Base-by-base conservation (phyloP, 345 rosid genomes). In the Populus deltoides region DNA sequence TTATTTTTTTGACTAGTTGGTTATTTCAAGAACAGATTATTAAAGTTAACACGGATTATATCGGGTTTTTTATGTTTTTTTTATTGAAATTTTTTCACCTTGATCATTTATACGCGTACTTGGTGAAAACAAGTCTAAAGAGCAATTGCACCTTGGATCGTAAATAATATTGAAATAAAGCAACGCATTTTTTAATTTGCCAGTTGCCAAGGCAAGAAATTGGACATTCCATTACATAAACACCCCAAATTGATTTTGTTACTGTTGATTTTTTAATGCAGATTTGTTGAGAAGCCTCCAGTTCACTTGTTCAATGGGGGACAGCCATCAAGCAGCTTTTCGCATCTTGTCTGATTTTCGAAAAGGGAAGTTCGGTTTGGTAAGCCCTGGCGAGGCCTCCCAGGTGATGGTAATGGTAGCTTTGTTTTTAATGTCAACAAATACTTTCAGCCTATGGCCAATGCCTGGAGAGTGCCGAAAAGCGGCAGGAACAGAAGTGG, bases 261-360 rank as follows among this genome's bases (percentile, higher is more conserved):
- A 35, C 29, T 57, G 39, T 78, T 78, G 6, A 75, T 83, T 67
- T 73, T 43, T 67, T 0, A 36, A 77, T 82, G 88, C 88, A 95
- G 98, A 84, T 91, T 93, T 85, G 88, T 93, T 61, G 86, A 88
- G 74, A 95, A 92, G 87, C 86, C 91, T 67, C 91, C 95, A 33
- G 74, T 87, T 69, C 86, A 87, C 55, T 86, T 95, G 88, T 93
- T 95, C 84, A 93, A 88, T 73, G 1, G 97, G 97, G 75, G 98
- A 93, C 78, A 79, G 79, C 77, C 88, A 93, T 79, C 96, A 93
- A 85, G 98, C 99, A 39, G 91, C 92, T 33, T 90, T 92, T 80
- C 83, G 96, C 15, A 83, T 95, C 81, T 80, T 93, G 86, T n/a
- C 90, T 39, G 98, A 95, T 88, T 95, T 95, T 68, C 90, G 99